phyloP scores from a whole-genome alignment of 164 flowering plant genomes.

The grape (Vitis vinifera) region ASM3070453v1 NC_081816.1:6526501-6527000 shows the following conservation, averaged over 20 bases:
- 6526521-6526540: not conserved
- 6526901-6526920: no score
- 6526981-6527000: not conserved
- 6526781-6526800: no score
- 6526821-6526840: no score
- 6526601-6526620: constrained; percentile 23
- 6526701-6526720: constrained; percentile 41
- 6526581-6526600: constrained; percentile 50
- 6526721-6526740: constrained; percentile 22
- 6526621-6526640: constrained; percentile 37
- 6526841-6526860: no score
- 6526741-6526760: constrained; percentile 8
- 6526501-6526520: not conserved
- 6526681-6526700: constrained; percentile 75
- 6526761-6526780: no score
- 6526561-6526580: constrained; percentile 62
- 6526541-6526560: constrained; percentile 60
- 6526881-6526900: no score
- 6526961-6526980: no score
- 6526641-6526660: constrained; percentile 61
- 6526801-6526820: no score
- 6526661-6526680: constrained; percentile 51
- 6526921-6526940: no score
- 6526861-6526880: no score
- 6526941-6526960: no score